Conservation (phyloP, 169 alveolate genomes). For the Pseudocohnilembus persalinus region DNA sequence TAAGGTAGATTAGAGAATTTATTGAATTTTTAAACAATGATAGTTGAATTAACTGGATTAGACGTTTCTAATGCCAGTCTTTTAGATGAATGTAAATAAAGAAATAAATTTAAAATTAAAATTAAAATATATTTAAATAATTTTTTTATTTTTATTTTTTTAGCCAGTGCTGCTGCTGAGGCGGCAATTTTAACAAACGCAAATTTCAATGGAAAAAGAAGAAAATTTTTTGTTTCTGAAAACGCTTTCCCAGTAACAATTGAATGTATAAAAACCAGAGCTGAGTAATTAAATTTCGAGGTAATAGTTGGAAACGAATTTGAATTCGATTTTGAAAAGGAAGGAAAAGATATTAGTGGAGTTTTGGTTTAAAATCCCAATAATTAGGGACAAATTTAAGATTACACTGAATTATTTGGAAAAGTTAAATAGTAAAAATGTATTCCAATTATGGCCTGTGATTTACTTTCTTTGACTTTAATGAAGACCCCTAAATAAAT, state of each 20-base stretch:
- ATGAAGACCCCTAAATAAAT: conserved; percentile 77
- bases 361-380: conserved; percentile 81
- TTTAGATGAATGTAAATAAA: conserved; percentile 81
- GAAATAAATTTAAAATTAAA: too few species aligned
- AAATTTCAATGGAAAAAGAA: conserved; percentile 51
- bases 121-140: too few species aligned
- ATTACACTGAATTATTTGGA: conserved; percentile 59
- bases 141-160: too few species aligned
- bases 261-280: conserved; percentile 77
- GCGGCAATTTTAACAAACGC: conserved; percentile 76
- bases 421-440: conserved; percentile 52
- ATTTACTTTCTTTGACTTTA: conserved; percentile 61
- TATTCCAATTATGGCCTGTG: conserved; percentile 74
- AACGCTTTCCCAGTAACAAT: conserved; percentile 76
- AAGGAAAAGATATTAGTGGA: conserved; percentile 68
- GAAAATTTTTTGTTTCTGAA: conserved; percentile 66
- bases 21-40: conserved; percentile 74
- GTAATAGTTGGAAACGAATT: conserved; percentile 68
- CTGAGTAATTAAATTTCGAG: conserved; percentile 73
- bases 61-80: conserved; percentile 85
- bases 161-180: conserved; percentile 82
- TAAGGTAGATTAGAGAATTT: conserved; percentile 85
- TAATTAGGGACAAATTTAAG: conserved; percentile 71
- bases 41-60: conserved; percentile 83
- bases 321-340: conserved; percentile 58